These are phyloP conservation scores for Cyclotella kingstonii DNA, from an alignment of 108 stramenopile genomes.

Conservation along the genomic window DNA sequence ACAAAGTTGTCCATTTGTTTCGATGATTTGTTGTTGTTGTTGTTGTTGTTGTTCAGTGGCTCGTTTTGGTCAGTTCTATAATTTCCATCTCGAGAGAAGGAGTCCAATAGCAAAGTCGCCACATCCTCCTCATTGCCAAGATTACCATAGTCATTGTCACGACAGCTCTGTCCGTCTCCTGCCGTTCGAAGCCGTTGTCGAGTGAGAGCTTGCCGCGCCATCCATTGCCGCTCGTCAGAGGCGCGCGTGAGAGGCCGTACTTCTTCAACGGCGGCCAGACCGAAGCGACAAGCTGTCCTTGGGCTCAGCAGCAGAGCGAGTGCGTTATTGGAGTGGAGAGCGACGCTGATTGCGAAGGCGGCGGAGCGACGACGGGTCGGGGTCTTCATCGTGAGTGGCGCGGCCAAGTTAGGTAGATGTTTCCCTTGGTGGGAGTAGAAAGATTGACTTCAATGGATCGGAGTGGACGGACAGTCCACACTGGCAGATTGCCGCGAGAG, in stretches of 20 bases:
- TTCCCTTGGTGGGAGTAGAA: too few relatives aligned
- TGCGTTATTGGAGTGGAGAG: too few relatives aligned
- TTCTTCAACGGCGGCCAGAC: conserved; percentile 23
- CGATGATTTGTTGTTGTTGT: conserved; percentile 1
- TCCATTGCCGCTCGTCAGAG: conserved; percentile 32
- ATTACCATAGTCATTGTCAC: conserved; percentile 6
- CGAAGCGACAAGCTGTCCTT: too few relatives aligned
- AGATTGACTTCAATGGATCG: too few relatives aligned
- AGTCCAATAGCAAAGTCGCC: conserved; percentile 37
- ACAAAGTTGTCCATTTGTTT: conserved; percentile 40
- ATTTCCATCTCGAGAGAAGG: conserved; percentile 25
- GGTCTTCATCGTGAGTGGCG: too few relatives aligned
- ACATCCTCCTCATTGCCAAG: conserved; percentile 39
- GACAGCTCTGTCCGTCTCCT: not conserved
- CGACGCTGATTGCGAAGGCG: not conserved
- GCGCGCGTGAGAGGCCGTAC: conserved; percentile 35
- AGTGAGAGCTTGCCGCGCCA: conserved; percentile 31
- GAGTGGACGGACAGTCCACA: too few relatives aligned
- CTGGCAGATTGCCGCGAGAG: too few relatives aligned
- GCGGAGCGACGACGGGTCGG: too few relatives aligned
- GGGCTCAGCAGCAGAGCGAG: too few relatives aligned
- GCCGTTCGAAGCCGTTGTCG: conserved; percentile 12
- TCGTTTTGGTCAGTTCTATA: too few relatives aligned
- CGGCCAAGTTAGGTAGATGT: too few relatives aligned
- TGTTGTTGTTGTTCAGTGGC: too few relatives aligned